Conservation (phyloP, 257 asterid species). For the Solanum bulbocastanum region DNA sequence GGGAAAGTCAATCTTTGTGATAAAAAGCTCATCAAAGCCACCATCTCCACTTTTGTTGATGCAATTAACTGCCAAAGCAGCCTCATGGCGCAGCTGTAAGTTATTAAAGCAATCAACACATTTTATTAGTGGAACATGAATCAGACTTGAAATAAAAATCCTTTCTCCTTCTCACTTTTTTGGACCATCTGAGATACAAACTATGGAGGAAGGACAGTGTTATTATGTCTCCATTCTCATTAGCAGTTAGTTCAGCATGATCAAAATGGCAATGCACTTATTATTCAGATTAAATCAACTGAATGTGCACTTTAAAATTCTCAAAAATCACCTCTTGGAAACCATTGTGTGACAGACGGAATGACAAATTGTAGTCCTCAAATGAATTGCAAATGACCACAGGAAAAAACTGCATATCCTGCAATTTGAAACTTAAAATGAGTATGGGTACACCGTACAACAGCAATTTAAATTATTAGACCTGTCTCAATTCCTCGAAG, state of each 20-base stretch:
- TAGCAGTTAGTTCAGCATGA: not conserved
- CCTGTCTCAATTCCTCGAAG: not conserved
- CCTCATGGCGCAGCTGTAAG: constrained; percentile 68
- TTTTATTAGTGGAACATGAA: not conserved
- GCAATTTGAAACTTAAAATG: constrained; percentile 12
- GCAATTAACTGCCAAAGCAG: constrained; percentile 61
- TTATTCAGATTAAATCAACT: not conserved
- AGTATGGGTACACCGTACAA: not conserved
- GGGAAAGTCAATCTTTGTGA: constrained; percentile 66
- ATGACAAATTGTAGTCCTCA: constrained; percentile 65
- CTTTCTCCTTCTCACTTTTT: not conserved
- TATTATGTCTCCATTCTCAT: not conserved
- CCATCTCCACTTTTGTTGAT: constrained; percentile 64
- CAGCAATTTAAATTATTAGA: not conserved
- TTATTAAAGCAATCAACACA: not conserved
- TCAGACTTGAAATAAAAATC: not conserved
- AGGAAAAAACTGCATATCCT: constrained; percentile 77
- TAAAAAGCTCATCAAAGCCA: constrained; percentile 79
- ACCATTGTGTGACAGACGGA: constrained; percentile 74
- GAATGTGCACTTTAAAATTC: not conserved
- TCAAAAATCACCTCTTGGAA: constrained; percentile 58
- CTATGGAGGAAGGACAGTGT: not conserved
- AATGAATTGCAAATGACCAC: constrained; percentile 61
- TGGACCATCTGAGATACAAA: not conserved
- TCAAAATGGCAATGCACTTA: not conserved